Conservation (phyloP, 2,329 filamentous ascomycete species). For the Zasmidium cellare region DNA sequence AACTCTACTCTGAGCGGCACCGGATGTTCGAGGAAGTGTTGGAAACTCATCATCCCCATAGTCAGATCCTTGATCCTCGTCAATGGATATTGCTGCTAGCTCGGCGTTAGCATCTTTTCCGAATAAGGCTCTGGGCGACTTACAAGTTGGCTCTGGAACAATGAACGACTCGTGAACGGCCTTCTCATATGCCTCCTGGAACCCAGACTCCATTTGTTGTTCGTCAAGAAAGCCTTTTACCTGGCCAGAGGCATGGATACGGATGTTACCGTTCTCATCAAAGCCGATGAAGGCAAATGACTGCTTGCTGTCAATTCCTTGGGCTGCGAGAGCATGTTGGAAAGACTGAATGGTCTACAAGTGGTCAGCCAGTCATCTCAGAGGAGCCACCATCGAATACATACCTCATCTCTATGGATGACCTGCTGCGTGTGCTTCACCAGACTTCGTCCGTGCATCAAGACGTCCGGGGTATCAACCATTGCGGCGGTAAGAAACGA, state of each 20-base stretch:
- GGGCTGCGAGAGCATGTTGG: conserved; percentile 4
- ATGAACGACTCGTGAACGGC: neutral
- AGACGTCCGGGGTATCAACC: neutral
- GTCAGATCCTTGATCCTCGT: neutral
- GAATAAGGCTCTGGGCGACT: neutral
- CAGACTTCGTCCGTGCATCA: conserved; percentile 1
- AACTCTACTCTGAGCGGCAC: neutral
- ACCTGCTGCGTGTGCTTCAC: neutral
- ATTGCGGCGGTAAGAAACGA: neutral
- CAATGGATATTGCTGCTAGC: neutral
- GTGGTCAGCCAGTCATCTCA: neutral
- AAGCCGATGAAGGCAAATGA: neutral
- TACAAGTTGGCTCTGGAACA: neutral
- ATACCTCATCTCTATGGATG: neutral
- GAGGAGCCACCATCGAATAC: neutral
- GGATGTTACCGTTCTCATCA: conserved; percentile 6
- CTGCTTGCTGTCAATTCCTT: conserved; percentile 1
- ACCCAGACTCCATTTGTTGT: neutral
- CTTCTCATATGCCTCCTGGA: neutral
- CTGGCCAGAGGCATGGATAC: neutral
- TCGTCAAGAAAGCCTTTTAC: neutral
- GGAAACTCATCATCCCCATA: conserved; percentile 4
- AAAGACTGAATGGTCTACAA: neutral
- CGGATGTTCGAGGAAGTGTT: neutral
- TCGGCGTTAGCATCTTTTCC: neutral